These are phyloP conservation scores for Solanum hybrid DNA, from an alignment of 305 asterid genomes.

Conservation along the genomic window DNA sequence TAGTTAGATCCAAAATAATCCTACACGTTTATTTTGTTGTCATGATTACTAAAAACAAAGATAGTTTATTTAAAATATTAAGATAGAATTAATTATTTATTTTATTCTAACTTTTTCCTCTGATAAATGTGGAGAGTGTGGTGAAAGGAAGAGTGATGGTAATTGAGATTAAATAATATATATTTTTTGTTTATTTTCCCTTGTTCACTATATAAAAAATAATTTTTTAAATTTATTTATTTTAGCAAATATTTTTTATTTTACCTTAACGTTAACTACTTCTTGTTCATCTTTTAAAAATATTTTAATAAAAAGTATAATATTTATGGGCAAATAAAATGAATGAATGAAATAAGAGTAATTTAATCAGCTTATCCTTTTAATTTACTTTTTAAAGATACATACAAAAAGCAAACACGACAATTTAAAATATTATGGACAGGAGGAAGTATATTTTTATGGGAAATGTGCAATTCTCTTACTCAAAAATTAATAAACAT, in stretches of 20 bases:
- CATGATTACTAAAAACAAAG: neutral
- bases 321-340: neutral
- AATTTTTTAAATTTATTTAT: neutral
- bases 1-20: neutral
- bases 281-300: no score
- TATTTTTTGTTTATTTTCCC: fast-evolving
- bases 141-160: neutral
- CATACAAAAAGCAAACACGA: neutral
- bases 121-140: neutral
- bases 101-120: neutral
- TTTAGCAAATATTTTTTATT: neutral
- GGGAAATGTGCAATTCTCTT: neutral
- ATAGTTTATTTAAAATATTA: neutral
- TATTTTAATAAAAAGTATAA: no score
- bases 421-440: neutral
- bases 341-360: neutral
- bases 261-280: neutral
- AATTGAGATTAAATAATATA: neutral
- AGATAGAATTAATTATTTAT: neutral
- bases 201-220: neutral
- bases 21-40: neutral
- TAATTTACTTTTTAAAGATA: neutral
- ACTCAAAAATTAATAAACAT: neutral
- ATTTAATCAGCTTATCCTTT: neutral
- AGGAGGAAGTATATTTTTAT: neutral